These are phyloP conservation scores for Fusarium citri DNA, from an alignment of 2,329 filamentous ascomycete genomes.

Conservation along the genomic window DNA sequence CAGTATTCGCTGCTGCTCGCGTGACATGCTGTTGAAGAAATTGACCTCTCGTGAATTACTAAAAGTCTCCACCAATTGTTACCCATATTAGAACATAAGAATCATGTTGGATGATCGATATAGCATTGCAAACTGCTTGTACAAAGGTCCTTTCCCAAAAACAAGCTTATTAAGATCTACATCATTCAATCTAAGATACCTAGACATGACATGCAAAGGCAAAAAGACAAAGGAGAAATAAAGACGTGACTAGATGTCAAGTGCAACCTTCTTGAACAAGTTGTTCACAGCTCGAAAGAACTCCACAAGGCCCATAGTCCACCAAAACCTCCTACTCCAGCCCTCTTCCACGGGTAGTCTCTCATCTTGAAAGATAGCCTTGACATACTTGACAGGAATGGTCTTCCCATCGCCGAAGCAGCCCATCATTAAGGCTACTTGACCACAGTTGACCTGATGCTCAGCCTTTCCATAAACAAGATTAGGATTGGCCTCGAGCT, in stretches of 20 bases:
- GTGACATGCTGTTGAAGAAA: too few species aligned
- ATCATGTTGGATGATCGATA: too few species aligned
- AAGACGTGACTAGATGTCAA: background rate
- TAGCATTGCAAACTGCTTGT: too few species aligned
- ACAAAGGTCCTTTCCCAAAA: too few species aligned
- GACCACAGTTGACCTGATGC: slow-evolving; percentile 23
- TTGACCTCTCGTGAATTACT: too few species aligned
- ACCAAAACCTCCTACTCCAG: slow-evolving; percentile 36
- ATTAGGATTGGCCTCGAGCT: slow-evolving; percentile 9
- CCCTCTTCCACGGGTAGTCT: slow-evolving; percentile 37
- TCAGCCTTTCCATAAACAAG: slow-evolving; percentile 12
- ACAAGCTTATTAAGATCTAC: too few species aligned
- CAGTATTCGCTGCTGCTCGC: too few species aligned
- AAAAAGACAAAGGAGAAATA: background rate
- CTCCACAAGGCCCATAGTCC: slow-evolving; percentile 35
- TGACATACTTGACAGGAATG: slow-evolving; percentile 26
- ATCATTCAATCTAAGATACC: background rate
- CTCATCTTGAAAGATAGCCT: slow-evolving; percentile 39
- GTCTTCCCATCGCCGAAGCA: slow-evolving; percentile 12
- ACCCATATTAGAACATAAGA: too few species aligned
- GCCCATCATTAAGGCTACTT: slow-evolving; percentile 20
- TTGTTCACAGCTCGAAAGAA: slow-evolving; percentile 25
- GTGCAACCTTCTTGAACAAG: background rate
- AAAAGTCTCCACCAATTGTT: too few species aligned
- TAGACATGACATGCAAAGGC: background rate